phyloP scores from a whole-genome alignment of 257 asterid species.

The Catharanthus roseus region DNA sequence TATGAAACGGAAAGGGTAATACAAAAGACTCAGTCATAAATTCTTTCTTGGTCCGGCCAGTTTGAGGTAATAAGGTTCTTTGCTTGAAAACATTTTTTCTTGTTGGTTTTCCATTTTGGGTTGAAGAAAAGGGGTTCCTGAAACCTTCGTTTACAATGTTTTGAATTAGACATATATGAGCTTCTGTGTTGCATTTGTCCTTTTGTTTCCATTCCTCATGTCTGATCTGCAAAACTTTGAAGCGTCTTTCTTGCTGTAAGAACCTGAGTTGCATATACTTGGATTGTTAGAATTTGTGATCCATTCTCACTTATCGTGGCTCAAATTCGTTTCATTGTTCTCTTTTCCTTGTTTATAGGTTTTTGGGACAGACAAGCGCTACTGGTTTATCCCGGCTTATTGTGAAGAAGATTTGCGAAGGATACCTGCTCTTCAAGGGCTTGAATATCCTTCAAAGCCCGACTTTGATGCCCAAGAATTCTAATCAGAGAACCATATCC shows the following conservation, averaged over 20 bases:
- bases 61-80: background rate
- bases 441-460: constrained; percentile 61
- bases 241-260: background rate
- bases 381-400: constrained; percentile 58
- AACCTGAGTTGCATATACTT: background rate
- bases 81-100: no score
- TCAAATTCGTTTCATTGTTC: background rate
- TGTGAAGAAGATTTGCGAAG: constrained; percentile 57
- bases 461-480: constrained; percentile 46
- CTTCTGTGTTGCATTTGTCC: background rate
- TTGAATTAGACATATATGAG: background rate
- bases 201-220: background rate
- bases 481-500: constrained; percentile 1
- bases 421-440: constrained; percentile 64
- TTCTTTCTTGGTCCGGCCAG: background rate
- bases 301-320: background rate
- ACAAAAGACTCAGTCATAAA: background rate
- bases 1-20: no score
- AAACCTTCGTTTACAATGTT: background rate
- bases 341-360: constrained; percentile 29
- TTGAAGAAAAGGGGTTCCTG: background rate
- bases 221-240: background rate
- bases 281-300: background rate
- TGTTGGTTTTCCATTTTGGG: no score
- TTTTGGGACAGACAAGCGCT: constrained; percentile 51